phyloP scores from a whole-genome alignment of 1,139 yeast species.

The Pneumocystis oryctolagi region DNA sequence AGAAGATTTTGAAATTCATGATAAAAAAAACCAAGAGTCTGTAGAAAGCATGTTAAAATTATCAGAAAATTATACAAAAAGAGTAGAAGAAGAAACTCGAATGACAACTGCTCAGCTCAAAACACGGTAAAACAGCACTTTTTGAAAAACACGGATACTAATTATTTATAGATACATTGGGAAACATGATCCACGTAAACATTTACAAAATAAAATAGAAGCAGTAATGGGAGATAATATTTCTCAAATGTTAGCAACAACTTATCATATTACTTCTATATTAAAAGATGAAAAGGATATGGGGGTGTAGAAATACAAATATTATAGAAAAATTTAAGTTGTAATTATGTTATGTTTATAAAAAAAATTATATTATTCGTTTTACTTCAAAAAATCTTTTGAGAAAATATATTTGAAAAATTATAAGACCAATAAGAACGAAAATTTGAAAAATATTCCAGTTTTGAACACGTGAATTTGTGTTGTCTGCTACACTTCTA shows the following conservation, averaged over 20 bases:
- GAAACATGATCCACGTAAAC: slow-evolving; percentile 97
- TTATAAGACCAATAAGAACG: slow-evolving; percentile 71
- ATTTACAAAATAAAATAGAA: slow-evolving; percentile 79
- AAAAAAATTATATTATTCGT: not conserved
- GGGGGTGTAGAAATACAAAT: not conserved
- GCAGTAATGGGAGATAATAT: slow-evolving; percentile 76
- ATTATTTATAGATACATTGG: slow-evolving; percentile 49
- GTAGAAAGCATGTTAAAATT: slow-evolving; percentile 73
- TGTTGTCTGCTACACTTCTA: slow-evolving; percentile 89
- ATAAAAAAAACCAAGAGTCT: slow-evolving; percentile 56
- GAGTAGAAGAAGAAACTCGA: slow-evolving; percentile 88
- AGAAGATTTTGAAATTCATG: slow-evolving; percentile 64
- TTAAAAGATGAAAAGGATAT: not conserved
- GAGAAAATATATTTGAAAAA: slow-evolving; percentile 53
- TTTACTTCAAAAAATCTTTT: not conserved
- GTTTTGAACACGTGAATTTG: slow-evolving; percentile 93
- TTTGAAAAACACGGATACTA: not conserved
- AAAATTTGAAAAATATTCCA: slow-evolving; percentile 88
- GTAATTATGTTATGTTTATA: not conserved
- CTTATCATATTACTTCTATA: not conserved
- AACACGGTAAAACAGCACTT: slow-evolving; percentile 41
- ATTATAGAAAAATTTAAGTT: not conserved
- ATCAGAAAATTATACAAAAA: slow-evolving; percentile 76
- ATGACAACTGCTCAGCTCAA: slow-evolving; percentile 75
- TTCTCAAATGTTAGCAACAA: slow-evolving; percentile 43